These are phyloP conservation scores for Candida andamanensis DNA, from an alignment of 805 yeast genomes.

Conservation along the genomic window DNA sequence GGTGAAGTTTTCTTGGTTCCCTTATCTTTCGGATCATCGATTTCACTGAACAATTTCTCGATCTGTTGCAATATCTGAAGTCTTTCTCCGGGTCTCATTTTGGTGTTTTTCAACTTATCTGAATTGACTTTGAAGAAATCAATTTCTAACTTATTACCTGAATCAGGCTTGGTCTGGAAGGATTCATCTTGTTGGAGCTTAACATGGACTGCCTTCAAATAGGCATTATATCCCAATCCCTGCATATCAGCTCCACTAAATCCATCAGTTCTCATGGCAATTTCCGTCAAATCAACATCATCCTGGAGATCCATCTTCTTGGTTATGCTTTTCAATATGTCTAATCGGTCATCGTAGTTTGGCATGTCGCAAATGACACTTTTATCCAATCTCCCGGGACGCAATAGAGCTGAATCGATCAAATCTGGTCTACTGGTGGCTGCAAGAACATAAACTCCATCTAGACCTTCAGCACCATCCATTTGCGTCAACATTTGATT, in stretches of 20 bases:
- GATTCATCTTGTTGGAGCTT: constrained; percentile 47
- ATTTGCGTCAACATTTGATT: constrained; percentile 95
- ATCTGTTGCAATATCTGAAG: constrained; percentile 38
- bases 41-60: constrained; percentile 30
- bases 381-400: constrained; percentile 96
- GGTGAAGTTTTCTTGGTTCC: constrained; percentile 8
- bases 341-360: constrained; percentile 58
- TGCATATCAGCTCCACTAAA: constrained; percentile 95
- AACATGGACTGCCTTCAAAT: constrained; percentile 76
- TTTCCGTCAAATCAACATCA: constrained; percentile 45
- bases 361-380: constrained; percentile 91
- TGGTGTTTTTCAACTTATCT: constrained; percentile 20
- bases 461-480: constrained; percentile 99
- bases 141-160: constrained; percentile 11
- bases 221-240: constrained; percentile 87
- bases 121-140: constrained; percentile 44
- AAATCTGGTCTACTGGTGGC: constrained; percentile 96
- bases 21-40: constrained; percentile 3
- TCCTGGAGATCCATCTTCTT: constrained; percentile 53
- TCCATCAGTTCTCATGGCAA: constrained; percentile 64
- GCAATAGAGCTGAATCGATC: constrained; percentile 86
- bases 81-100: constrained; percentile 35
- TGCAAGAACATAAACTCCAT: constrained; percentile 93
- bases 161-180: constrained; percentile 12
- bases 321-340: constrained; percentile 58